These are phyloP conservation scores for Calonectria montana DNA, from an alignment of 2,329 filamentous ascomycete species.

Conservation along the genomic window DNA sequence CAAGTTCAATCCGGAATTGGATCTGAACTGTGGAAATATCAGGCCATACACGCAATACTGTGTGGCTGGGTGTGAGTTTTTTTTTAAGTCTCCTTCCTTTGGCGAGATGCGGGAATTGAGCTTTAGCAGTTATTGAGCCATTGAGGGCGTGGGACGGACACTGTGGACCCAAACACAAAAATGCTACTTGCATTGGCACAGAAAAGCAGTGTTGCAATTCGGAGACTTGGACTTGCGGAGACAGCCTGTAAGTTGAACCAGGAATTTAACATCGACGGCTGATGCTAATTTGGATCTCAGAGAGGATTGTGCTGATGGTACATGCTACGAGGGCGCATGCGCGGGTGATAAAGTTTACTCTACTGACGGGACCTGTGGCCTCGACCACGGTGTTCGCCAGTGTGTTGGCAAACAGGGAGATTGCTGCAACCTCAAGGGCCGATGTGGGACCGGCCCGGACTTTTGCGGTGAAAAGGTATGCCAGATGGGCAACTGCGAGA, in stretches of 20 bases:
- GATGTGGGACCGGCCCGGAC: constrained; percentile 40
- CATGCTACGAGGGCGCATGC: constrained; percentile 49
- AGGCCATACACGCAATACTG: constrained; percentile 20
- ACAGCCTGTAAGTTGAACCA: constrained; percentile 27
- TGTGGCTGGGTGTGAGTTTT: constrained; percentile 18
- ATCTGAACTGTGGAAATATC: constrained; percentile 8
- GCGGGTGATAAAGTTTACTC: constrained; percentile 43
- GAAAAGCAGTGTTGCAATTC: constrained; percentile 25
- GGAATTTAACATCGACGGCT: neutral
- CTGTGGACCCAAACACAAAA: constrained; percentile 14
- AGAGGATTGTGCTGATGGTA: constrained; percentile 46
- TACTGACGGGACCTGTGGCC: constrained; percentile 50
- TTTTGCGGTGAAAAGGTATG: constrained; percentile 32
- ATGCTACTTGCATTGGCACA: constrained; percentile 25
- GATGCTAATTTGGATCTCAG: constrained; percentile 22
- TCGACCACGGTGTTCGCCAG: constrained; percentile 38
- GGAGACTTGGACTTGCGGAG: constrained; percentile 25
- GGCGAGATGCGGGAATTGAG: constrained; percentile 2
- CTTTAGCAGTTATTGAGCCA: neutral
- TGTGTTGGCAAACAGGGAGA: constrained; percentile 49
- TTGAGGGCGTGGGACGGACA: constrained; percentile 5
- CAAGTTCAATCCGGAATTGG: constrained; percentile 18
- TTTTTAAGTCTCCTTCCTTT: neutral
- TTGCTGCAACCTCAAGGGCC: constrained; percentile 44
- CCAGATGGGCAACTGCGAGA: neutral